Conservation (phyloP, 306 rosid genomes). For the Sesbania bispinosa region DNA sequence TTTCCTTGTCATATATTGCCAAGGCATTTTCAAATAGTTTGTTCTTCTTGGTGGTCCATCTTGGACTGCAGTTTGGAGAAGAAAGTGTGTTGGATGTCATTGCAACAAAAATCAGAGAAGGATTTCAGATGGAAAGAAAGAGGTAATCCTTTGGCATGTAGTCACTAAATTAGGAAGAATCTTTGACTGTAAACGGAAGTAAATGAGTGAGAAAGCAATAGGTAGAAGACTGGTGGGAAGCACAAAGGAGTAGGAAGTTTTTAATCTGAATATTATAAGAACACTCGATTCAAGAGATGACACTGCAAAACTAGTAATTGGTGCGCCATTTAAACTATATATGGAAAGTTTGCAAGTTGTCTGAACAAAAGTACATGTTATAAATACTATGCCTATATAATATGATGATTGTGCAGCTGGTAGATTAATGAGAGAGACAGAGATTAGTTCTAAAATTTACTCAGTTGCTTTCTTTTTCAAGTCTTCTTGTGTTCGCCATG, state of each 20-base stretch:
- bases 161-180: conserved; percentile 23
- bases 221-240: conserved; percentile 17
- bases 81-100: conserved; percentile 44
- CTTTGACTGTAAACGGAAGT: conserved; percentile 14
- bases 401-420: conserved; percentile 16
- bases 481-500: too few relatives aligned
- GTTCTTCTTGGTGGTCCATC: conserved; percentile 60
- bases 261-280: conserved; percentile 23
- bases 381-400: conserved; percentile 13
- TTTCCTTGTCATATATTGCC: conserved; percentile 59
- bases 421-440: conserved; percentile 19
- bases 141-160: conserved; percentile 11
- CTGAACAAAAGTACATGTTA: conserved; percentile 21
- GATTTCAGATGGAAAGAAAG: conserved; percentile 24
- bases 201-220: not conserved
- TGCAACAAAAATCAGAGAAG: conserved; percentile 17
- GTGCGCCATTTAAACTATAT: conserved; percentile 28
- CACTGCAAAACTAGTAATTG: conserved; percentile 21
- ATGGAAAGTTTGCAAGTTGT: conserved; percentile 26
- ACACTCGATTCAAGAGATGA: conserved; percentile 35
- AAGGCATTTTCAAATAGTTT: conserved; percentile 62
- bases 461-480: conserved; percentile 23
- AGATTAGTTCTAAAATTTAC: conserved; percentile 13
- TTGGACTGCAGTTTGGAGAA: conserved; percentile 23
- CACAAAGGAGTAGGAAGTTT: conserved; percentile 21